Evolutionary conservation across 257 asterid species (phyloP), one percentile per base, ranked within the genome.

Genomic region (Solanum ossicruentum): DNA sequence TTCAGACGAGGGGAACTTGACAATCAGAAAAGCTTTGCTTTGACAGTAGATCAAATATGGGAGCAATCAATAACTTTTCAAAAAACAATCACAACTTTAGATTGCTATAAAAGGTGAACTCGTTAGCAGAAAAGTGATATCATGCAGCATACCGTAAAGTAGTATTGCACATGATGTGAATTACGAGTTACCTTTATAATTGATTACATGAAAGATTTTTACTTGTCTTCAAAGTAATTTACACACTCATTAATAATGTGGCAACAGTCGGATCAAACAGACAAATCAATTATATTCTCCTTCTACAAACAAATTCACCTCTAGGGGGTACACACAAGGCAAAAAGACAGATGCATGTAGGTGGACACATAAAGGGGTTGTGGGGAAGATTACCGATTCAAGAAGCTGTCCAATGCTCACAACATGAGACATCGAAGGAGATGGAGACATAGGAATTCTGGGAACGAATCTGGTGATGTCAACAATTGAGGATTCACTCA

Each of bases 381-480:
- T 5, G 43, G 49, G 83, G 54, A 56, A 36, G 10, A 80, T 90
- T 91, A 96, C 99, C 86, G 98, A 97, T 91, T 97, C 98, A 84
- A 95, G 91, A 10, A 97, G 96, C 88, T 94, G 97, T 52, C 97
- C 99, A 41, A 97, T 92, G 91, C 98, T 93, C 88, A 92, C 95
- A 51, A 97, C 91, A 77, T 89, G 96, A 15, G 98, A 90, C 93
- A 94, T 90, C 16, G 98, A 93, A 39, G 97, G 95, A 81, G 98
- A 94, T 6, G 99, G 91, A 60, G 97, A 95, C 84, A 93, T 85
- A 18, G 95, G 95, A 88, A 92, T 90, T 88, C 85, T 91, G 58
- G 97, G 95, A 32, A 94, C 87, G 88, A 95, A 91, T 54, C 90
- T 94, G 77, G 99, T 86, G 84, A 96, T 88, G 83, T 95, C 97